Evolutionary conservation across 371 early-diverging fungal species (phyloP), one percentile per base, ranked within the genome.

Genomic region (Syncephalastrum contaminatum): DNA sequence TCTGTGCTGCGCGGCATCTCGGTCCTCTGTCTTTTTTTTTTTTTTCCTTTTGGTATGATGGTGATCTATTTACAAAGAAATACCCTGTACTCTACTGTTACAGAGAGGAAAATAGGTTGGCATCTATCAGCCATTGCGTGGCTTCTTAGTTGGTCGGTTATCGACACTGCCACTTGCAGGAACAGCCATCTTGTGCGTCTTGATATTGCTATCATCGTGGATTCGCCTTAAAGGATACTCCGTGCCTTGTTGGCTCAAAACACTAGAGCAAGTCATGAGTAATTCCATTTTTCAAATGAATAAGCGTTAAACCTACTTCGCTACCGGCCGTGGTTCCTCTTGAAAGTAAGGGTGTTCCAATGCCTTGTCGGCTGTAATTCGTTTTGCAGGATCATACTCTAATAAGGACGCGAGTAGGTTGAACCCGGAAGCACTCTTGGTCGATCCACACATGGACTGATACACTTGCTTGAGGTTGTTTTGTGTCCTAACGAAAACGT

Each of bases 251-350:
- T 82, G 84, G 4, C 72, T 66, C 54, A 87, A 72, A 5, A 82
- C 80, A 49, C 85, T 85, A 24, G 16, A 36, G 53, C 43, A 14
- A 12, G 43, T 30, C 3, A 30, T 41, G 36, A 18, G 53, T 5
- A 4, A 25, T 25, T 1, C n/a, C n/a, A n/a, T n/a, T n/a, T n/a
- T n/a, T n/a, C n/a, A n/a, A n/a, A n/a, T n/a, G n/a, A n/a, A n/a
- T n/a, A n/a, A n/a, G n/a, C n/a, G n/a, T n/a, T n/a, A 4, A 3
- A 25, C 82, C 68, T 82, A 91, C 91, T 86, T 84, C 71, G 82
- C 72, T 10, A 79, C 66, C 2, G 95, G 94, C 44, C 73, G 76
- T 3, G 96, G 95, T n/a, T 94, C 94, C 53, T 94, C 94, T 53
- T 77, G 70, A 58, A 99, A 99, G 60, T 96, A 98, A 7, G 36